Evolutionary conservation across 352 stramenopile species (phyloP).

Genomic region (Phytopythium delawarense): DNA sequence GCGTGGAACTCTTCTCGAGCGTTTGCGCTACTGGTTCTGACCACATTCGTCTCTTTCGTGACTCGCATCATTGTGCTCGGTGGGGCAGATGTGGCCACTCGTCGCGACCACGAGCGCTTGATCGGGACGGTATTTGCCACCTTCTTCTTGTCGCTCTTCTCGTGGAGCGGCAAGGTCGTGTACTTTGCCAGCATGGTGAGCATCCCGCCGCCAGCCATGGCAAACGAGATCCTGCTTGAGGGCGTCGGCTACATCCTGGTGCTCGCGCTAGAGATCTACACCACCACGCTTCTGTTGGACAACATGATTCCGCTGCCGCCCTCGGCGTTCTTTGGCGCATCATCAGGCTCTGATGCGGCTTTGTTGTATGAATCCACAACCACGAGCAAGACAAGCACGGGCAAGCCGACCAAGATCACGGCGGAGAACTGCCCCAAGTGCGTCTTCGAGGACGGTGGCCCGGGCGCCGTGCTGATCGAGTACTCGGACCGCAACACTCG

Average conservation of each 20-base stretch:
- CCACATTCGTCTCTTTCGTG: slow-evolving; percentile 36
- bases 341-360: slow-evolving; percentile 40
- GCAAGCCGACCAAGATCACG: slow-evolving; percentile 35
- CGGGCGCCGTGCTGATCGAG: slow-evolving; percentile 67
- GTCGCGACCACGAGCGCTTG: slow-evolving; percentile 47
- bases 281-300: slow-evolving; percentile 40
- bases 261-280: slow-evolving; percentile 39
- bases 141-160: slow-evolving; percentile 44
- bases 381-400: slow-evolving; percentile 6
- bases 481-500: slow-evolving; percentile 48
- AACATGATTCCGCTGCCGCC: slow-evolving; percentile 67
- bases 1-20: slow-evolving; percentile 28
- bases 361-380: slow-evolving; percentile 29
- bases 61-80: slow-evolving; percentile 49
- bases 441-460: slow-evolving; percentile 75
- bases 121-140: slow-evolving; percentile 55
- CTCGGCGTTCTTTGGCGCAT: slow-evolving; percentile 66
- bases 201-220: slow-evolving; percentile 32
- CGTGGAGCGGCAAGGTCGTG: slow-evolving; percentile 62
- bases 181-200: slow-evolving; percentile 47
- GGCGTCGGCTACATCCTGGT: slow-evolving; percentile 30
- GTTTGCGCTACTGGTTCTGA: slow-evolving; percentile 47
- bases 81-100: slow-evolving; percentile 23
- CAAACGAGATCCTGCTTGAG: slow-evolving; percentile 44
- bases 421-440: slow-evolving; percentile 80